Percentiles rank a stretch among this genome's conserved stretches.
Conservation (phyloP, 345 rosid species). For the Sisymbrium irio region DNA sequence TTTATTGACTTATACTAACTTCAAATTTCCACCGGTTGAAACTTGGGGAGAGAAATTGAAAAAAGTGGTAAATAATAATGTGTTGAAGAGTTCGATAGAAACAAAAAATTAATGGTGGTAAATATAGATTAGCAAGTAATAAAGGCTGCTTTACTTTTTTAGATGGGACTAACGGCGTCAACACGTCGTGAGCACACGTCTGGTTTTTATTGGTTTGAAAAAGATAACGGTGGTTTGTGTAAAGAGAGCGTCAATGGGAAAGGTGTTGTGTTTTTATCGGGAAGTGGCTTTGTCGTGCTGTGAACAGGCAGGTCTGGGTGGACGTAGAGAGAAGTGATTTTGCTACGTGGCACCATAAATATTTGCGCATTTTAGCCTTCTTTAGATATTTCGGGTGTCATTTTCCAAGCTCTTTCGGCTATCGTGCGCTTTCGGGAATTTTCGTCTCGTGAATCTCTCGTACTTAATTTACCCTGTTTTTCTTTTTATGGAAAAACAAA, state of each 20-base stretch:
- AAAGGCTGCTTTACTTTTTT: conserved; percentile 41
- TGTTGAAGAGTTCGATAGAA: not conserved
- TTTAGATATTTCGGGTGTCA: not conserved
- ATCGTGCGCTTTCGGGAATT: conserved; percentile 30
- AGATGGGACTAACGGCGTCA: conserved; percentile 44
- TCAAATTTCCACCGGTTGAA: too few species aligned
- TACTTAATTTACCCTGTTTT: conserved; percentile 31
- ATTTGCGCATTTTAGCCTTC: conserved; percentile 33
- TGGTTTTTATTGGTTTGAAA: conserved; percentile 22
- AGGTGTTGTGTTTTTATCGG: conserved; percentile 62
- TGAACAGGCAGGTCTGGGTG: conserved; percentile 68
- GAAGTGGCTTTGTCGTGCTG: conserved; percentile 71
- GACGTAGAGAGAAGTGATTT: conserved; percentile 28
- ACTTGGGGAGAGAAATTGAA: not conserved
- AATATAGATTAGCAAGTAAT: conserved; percentile 25
- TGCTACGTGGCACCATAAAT: conserved; percentile 26
- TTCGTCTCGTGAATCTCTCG: conserved; percentile 27
- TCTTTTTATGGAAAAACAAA: conserved; percentile 31
- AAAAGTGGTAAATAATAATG: not conserved
- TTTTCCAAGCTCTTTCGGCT: not conserved
- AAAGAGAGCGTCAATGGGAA: conserved; percentile 43
- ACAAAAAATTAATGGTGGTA: not conserved
- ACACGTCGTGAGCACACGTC: conserved; percentile 18
- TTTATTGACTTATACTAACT: too few species aligned
- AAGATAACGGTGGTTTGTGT: conserved; percentile 48